Percentiles rank a stretch among this genome's conserved stretches.
These are phyloP conservation scores for Pseudomassariella vexata DNA, from an alignment of 2,329 filamentous ascomycete genomes.

Conservation along the genomic window DNA sequence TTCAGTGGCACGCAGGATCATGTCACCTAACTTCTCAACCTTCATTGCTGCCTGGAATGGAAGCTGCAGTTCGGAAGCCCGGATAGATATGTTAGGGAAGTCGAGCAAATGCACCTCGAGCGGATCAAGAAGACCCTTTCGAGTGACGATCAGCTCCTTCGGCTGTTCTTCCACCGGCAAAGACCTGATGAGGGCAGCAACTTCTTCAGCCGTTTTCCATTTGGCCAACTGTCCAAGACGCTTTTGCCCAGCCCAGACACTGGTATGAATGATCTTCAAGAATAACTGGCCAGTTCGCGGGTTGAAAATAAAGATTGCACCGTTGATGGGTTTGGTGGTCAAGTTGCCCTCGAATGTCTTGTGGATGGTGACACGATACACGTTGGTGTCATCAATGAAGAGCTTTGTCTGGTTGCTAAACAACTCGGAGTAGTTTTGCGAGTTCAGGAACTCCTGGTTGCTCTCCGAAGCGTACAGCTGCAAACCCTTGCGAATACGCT, in stretches of 20 bases:
- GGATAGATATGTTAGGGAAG: conserved; percentile 98
- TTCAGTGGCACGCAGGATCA: conserved; percentile 95
- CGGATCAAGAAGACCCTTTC: conserved; percentile 94
- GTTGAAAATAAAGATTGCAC: conserved; percentile 99
- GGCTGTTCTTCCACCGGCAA: conserved; percentile 96
- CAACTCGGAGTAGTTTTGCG: conserved; percentile 97
- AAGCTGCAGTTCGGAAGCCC: conserved; percentile 91
- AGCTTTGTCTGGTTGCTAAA: conserved; percentile 99
- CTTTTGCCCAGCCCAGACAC: conserved; percentile 98
- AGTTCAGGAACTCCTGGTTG: conserved; percentile 98
- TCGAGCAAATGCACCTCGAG: conserved; percentile 95
- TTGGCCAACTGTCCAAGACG: conserved; percentile 97
- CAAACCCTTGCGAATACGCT: conserved; percentile 96
- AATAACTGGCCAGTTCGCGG: conserved; percentile 96
- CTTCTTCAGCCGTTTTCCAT: conserved; percentile 99
- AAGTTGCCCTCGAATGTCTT: conserved; percentile 99
- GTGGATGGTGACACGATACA: conserved; percentile 98
- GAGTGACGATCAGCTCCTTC: conserved; percentile 96
- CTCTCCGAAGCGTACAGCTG: conserved; percentile 97
- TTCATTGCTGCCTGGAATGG: conserved; percentile 99
- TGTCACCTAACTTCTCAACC: conserved; percentile 97
- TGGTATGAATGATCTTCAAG: conserved; percentile 98
- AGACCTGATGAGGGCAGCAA: conserved; percentile 91
- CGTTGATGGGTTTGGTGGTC: conserved; percentile 99
- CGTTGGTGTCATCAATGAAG: conserved; percentile 98